Conservation (phyloP, 2,329 filamentous ascomycete genomes). For the Amauroascus niger region DNA sequence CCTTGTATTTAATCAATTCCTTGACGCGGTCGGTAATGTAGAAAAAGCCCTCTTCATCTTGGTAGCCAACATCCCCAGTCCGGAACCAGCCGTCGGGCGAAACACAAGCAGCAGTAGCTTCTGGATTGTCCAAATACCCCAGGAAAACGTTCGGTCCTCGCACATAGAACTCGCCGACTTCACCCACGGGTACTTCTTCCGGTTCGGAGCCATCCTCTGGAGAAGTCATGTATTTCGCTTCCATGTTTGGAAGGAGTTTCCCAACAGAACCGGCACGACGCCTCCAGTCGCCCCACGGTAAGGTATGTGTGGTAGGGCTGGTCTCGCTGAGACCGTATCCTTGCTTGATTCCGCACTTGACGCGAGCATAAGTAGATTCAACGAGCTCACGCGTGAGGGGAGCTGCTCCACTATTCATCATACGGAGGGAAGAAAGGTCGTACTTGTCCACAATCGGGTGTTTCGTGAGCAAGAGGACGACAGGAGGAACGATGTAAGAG, state of each 20-base stretch:
- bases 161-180: conserved; percentile 60
- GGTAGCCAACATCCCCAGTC: conserved; percentile 76
- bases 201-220: conserved; percentile 42
- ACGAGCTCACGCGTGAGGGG: conserved; percentile 74
- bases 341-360: conserved; percentile 77
- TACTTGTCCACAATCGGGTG: conserved; percentile 69
- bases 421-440: conserved; percentile 66
- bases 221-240: conserved; percentile 64
- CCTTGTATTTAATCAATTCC: conserved; percentile 55
- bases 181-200: conserved; percentile 50
- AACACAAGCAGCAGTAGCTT: conserved; percentile 48
- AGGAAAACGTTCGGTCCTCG: conserved; percentile 55
- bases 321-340: conserved; percentile 88
- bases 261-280: conserved; percentile 70
- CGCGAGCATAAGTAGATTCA: conserved; percentile 60
- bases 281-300: conserved; percentile 66
- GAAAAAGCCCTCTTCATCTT: conserved; percentile 68
- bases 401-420: conserved; percentile 80
- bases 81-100: conserved; percentile 72
- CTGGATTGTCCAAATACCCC: conserved; percentile 52
- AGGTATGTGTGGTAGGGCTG: conserved; percentile 65
- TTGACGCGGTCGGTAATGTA: conserved; percentile 84
- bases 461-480: conserved; percentile 72
- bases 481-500: conserved; percentile 72
- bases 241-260: conserved; percentile 65